Evolutionary conservation across 352 stramenopile genomes (phyloP).

Genomic region (Phytophthora pseudosyringae): DNA sequence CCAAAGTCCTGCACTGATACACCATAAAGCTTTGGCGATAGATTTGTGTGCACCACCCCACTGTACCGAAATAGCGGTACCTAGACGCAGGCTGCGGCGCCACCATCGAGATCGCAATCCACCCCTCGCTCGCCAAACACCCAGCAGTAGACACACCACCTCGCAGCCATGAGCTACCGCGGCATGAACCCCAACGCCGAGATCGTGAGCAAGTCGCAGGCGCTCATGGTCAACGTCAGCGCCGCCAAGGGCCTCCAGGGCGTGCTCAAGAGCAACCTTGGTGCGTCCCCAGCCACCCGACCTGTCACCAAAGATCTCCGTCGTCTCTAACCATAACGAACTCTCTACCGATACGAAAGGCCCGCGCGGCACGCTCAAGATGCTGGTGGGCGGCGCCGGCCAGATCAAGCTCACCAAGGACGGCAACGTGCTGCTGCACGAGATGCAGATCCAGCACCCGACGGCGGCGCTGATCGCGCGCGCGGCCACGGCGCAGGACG

Average conservation of each 20-base stretch:
- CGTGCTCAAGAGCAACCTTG: constrained; percentile 94
- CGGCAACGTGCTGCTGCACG: constrained; percentile 98
- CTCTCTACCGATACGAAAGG: constrained; percentile 46
- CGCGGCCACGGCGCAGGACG: constrained; percentile 97
- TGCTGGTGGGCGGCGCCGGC: constrained; percentile 98
- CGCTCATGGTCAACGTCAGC: constrained; percentile 97
- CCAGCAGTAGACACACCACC: constrained; percentile 7
- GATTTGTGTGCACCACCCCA: constrained; percentile 1
- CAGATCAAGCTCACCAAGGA: constrained; percentile 99
- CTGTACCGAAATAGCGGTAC: constrained; percentile 16
- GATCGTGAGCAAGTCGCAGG: constrained; percentile 96
- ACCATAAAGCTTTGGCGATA: too few species aligned
- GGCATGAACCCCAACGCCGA: constrained; percentile 96
- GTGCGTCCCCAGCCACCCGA: constrained; percentile 40
- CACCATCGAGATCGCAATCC: constrained; percentile 44
- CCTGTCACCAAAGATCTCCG: constrained; percentile 3
- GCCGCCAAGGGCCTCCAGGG: constrained; percentile 97
- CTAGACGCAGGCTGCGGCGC: constrained; percentile 1
- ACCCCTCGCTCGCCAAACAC: constrained; percentile 24
- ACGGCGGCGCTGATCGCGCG: constrained; percentile 98
- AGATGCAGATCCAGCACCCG: constrained; percentile 99
- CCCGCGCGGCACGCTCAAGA: constrained; percentile 99
- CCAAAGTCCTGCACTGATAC: too few species aligned
- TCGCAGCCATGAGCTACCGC: constrained; percentile 64
- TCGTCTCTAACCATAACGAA: constrained; percentile 1